Evolutionary conservation across 768 basidiomycete species (phyloP), one percentile per base, ranked within the genome.

Genomic region (Mycena polygramma): DNA sequence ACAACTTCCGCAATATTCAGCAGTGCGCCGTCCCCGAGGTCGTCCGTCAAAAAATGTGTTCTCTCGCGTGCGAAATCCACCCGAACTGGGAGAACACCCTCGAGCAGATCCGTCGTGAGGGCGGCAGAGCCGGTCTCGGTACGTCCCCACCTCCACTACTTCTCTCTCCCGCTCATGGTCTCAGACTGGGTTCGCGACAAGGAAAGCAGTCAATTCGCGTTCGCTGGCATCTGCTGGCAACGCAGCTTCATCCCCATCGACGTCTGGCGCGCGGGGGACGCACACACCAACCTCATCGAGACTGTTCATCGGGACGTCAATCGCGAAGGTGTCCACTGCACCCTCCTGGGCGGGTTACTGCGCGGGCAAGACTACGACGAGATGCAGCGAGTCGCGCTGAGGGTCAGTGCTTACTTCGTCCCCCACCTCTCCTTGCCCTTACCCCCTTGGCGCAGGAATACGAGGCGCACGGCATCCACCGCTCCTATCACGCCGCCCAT

Each of bases 71-170:
- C 15, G 36, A 68, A 7, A 15, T 26, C 9, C 58, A 72, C 19
- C n/a, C 39, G 0, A 7, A 69, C 36, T 62, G 66, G 37, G 59
- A 66, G n/a, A 41, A 14, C 8, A 67, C 66, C 20, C 7, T 68
- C 15, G 51, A 22, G n/a, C 24, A 49, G 30, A 68, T 72, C 22
- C 22, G 26, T 14, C 15, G 11, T 26, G 17, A 48, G 30, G 70
- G 66, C 11, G 70, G 70, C 19, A 63, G 68, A 58, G 35, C 66
- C 17, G 70, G 60, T n/a, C 17, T 15, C 37, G 71, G 66, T 67
- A 39, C 39, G 65, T 46, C 10, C 15, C 9, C 41, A 10, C 10
- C 15, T 15, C 41, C 41, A 15, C 41, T 15, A 10, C 41, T 10
- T 15, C 41, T 15, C 9, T 10, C 41, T 15, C 41, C 24, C 15